Evolutionary conservation across 2,329 filamentous ascomycete species (phyloP).

Genomic region (Cladosporium phlei): DNA sequence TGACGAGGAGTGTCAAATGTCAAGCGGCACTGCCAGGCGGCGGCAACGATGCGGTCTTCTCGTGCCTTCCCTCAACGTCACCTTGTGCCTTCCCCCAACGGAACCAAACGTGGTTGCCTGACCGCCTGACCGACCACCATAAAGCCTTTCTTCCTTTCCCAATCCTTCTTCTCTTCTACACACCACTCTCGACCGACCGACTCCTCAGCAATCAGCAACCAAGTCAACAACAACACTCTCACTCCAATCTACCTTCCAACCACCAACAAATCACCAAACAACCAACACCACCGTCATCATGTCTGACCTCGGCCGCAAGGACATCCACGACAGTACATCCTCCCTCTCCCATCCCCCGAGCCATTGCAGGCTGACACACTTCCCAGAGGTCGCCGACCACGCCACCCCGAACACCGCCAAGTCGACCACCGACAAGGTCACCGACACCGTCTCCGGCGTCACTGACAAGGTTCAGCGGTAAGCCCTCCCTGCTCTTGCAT

Average conservation of each 20-base stretch:
- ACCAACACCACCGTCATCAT: slow-evolving; percentile 41
- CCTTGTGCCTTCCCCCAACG: too few relatives aligned
- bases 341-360: slow-evolving; percentile 1
- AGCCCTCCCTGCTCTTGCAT: slow-evolving; percentile 12
- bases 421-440: slow-evolving; percentile 56
- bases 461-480: slow-evolving; percentile 52
- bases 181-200: not conserved
- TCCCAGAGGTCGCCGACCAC: slow-evolving; percentile 52
- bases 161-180: too few relatives aligned
- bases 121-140: too few relatives aligned
- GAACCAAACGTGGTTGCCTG: too few relatives aligned
- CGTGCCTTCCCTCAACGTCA: too few relatives aligned
- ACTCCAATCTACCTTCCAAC: slow-evolving; percentile 18
- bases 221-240: slow-evolving; percentile 15
- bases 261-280: slow-evolving; percentile 23
- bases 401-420: slow-evolving; percentile 57
- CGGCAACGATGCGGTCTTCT: too few relatives aligned
- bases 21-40: too few relatives aligned
- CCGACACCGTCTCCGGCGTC: slow-evolving; percentile 53
- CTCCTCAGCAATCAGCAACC: slow-evolving; percentile 15
- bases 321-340: slow-evolving; percentile 49
- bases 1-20: too few relatives aligned
- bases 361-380: slow-evolving; percentile 20
- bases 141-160: too few relatives aligned
- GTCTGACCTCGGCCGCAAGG: slow-evolving; percentile 61